phyloP scores from a whole-genome alignment of 83 land plant species.

The Larix sibirica region DNA sequence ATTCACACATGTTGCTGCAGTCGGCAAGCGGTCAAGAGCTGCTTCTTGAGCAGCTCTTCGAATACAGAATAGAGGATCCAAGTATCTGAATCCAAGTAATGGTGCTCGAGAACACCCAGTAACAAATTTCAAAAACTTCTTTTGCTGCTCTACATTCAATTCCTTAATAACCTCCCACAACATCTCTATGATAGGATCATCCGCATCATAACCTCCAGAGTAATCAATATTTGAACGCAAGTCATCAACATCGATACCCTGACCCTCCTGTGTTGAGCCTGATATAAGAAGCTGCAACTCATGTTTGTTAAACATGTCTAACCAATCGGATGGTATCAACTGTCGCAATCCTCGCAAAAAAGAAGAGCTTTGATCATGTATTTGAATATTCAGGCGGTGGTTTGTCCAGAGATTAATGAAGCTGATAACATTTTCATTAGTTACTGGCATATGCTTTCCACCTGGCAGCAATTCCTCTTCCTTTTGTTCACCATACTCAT shows the following conservation, averaged over 20 bases:
- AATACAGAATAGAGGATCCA: conserved; percentile 87
- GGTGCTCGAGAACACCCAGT: conserved; percentile 98
- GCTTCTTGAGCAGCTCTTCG: conserved; percentile 79
- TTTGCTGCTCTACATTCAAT: conserved; percentile 69
- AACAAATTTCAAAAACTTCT: conserved; percentile 89
- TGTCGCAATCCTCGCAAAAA: conserved; percentile 90
- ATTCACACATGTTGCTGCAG: conserved; percentile 94
- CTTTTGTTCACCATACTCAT: conserved; percentile 95
- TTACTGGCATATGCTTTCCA: conserved; percentile 85
- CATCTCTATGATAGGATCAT: conserved; percentile 82
- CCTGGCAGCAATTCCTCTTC: conserved; percentile 76
- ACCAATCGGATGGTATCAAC: conserved; percentile 85
- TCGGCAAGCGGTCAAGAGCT: conserved; percentile 80
- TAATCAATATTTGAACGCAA: conserved; percentile 68
- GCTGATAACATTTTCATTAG: conserved; percentile 75
- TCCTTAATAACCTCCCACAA: conserved; percentile 89
- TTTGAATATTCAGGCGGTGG: conserved; percentile 90
- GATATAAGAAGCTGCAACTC: conserved; percentile 71
- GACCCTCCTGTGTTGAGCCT: no score
- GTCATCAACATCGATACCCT: conserved; percentile 81
- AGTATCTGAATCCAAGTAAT: conserved; percentile 85
- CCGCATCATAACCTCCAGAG: conserved; percentile 76
- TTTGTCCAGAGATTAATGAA: conserved; percentile 87
- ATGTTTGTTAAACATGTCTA: conserved; percentile 94
- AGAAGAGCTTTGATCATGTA: conserved; percentile 69